Base-by-base conservation (phyloP, 176 grass and related monocot genomes). In the Luzula sylvatica region DNA sequence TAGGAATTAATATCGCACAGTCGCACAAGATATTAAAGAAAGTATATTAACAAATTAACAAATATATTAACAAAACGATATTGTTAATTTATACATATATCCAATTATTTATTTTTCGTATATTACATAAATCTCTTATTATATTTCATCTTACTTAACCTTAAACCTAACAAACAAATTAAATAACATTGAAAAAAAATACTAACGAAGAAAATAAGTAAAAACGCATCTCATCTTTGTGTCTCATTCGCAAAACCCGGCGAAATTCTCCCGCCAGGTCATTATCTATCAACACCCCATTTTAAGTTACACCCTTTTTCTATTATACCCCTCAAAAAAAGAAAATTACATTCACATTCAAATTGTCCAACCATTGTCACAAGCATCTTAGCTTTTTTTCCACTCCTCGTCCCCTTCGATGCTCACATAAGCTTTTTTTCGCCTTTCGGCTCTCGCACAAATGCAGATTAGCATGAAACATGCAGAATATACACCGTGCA, bases 381-480 rank as follows among this genome's bases (percentile, higher is more conserved):
- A 35, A 35, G 25, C 12, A 6, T 28, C 16, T 86, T 67, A 98
- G 72, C 75, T 98, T 25, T 92, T 87, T 65, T 98, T 98, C 75
- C 86, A 83, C 51, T 98, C 86, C 60, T 92, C 86, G 14, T 57
- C 78, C 25, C 71, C 67, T 46, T 46, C 79, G 57, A 69, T 58
- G 50, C 67, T 61, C 47, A 82, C 67, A 46, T 98, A 92, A 8
- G 69, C 81, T 43, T 98, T 98, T 78, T 98, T 98, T 66, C 86
- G 69, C 51, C 79, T 59, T 68, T 92, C 93, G 3, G 86, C 86
- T 5, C 86, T 75, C 15, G 86, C 86, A 30, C 85, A 92, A 1
- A 81, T 81, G 48, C 78, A 98, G 15, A 98, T 71, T 35, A 92
- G 25, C 43, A 87, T 70, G 42, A 98, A 98, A 49, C 93, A 98